Percentiles rank a stretch among this genome's conserved stretches.
These are phyloP conservation scores for Calocybe cyanea DNA, from an alignment of 768 basidiomycete species.

Conservation along the genomic window DNA sequence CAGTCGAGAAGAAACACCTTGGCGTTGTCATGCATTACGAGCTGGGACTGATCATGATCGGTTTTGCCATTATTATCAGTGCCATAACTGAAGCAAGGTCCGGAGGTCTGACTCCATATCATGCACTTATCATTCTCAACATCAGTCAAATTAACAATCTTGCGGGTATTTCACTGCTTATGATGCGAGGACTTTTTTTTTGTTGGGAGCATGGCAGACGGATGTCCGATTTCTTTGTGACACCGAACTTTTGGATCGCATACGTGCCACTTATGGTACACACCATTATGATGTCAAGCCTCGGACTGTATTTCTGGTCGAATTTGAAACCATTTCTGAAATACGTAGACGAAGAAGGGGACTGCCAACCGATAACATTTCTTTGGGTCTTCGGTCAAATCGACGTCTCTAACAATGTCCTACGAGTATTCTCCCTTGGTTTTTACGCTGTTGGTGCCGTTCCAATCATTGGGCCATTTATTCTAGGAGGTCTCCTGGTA, in stretches of 20 bases:
- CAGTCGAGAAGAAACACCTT: not conserved
- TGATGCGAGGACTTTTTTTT: not conserved
- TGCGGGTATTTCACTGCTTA: constrained; percentile 4
- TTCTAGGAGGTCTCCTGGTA: no score
- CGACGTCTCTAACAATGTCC: not conserved
- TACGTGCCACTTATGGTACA: not conserved
- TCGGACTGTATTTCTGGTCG: constrained; percentile 6
- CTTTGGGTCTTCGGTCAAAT: constrained; percentile 3
- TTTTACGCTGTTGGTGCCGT: constrained; percentile 2
- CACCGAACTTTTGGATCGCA: not conserved
- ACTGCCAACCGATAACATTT: constrained; percentile 3
- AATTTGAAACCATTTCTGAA: not conserved
- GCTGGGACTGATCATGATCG: constrained; percentile 2
- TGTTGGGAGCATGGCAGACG: not conserved
- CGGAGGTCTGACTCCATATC: constrained; percentile 3
- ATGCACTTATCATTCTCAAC: constrained; percentile 4
- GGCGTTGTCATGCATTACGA: not conserved
- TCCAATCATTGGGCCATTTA: constrained; percentile 3
- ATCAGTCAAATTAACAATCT: constrained; percentile 8
- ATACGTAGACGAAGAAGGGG: not conserved
- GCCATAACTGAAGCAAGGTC: constrained; percentile 3
- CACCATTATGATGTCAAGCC: constrained; percentile 1
- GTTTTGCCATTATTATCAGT: constrained; percentile 3
- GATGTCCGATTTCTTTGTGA: not conserved
- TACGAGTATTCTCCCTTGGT: constrained; percentile 2